Evolutionary conservation across 1,284 basidiomycete species (phyloP).

Genomic region (Irpex lacteus): DNA sequence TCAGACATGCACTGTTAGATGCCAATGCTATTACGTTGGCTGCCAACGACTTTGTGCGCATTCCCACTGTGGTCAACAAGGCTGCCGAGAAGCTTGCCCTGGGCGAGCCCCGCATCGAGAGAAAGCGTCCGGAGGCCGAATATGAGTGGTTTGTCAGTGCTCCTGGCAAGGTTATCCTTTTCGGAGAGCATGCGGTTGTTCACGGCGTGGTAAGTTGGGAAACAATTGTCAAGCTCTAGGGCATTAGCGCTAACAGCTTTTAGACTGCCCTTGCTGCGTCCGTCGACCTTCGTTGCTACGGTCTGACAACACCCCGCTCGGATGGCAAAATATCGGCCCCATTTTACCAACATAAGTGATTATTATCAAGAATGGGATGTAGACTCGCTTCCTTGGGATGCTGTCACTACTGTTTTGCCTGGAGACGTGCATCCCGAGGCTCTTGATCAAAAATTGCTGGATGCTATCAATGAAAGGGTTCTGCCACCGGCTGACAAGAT

Average conservation of each 20-base stretch:
- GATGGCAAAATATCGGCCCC: conserved; percentile 76
- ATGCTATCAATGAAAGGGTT: conserved; percentile 58
- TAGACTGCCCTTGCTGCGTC: conserved; percentile 95
- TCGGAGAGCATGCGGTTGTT: conserved; percentile 99
- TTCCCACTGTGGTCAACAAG: conserved; percentile 47
- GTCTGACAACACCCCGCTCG: conserved; percentile 71
- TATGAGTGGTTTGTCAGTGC: conserved; percentile 88
- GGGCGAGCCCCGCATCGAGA: conserved; percentile 28
- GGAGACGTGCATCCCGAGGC: conserved; percentile 60
- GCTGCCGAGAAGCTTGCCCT: conserved; percentile 68
- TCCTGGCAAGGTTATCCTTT: conserved; percentile 97
- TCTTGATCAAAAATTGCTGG: conserved; percentile 70
- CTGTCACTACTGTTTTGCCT: conserved; percentile 50
- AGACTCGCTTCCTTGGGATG: conserved; percentile 83
- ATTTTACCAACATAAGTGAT: conserved; percentile 78
- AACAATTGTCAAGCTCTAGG: not conserved
- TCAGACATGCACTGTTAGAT: conserved; percentile 88
- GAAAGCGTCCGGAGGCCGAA: conserved; percentile 33
- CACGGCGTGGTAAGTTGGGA: conserved; percentile 82
- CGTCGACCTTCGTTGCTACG: conserved; percentile 95
- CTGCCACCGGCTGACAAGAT: conserved; percentile 44
- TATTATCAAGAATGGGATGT: conserved; percentile 85
- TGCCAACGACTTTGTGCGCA: conserved; percentile 48
- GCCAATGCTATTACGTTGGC: conserved; percentile 79
- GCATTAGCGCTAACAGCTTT: not conserved